These are phyloP conservation scores for Aphanomyces euteiches DNA, from an alignment of 352 stramenopile genomes.

Conservation along the genomic window DNA sequence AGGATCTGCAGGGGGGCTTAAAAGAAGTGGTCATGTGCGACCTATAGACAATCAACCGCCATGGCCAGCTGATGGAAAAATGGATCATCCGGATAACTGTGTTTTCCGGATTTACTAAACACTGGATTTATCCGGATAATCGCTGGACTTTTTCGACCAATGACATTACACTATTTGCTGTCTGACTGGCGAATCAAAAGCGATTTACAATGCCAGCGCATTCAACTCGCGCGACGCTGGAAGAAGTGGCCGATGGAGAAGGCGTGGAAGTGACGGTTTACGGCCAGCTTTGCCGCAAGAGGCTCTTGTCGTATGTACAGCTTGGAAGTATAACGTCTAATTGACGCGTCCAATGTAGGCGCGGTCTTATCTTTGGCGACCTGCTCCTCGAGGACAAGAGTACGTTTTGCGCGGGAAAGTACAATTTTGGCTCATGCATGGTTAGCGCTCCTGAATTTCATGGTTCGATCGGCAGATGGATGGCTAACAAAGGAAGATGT, in stretches of 20 bases:
- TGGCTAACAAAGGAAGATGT: slow-evolving; percentile 62
- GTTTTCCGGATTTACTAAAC: too few relatives aligned
- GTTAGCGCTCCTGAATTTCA: slow-evolving; percentile 12
- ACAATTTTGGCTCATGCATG: neutral
- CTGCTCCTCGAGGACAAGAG: slow-evolving; percentile 39
- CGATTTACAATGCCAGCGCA: too few relatives aligned
- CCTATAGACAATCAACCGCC: too few relatives aligned
- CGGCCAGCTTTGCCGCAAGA: slow-evolving; percentile 70
- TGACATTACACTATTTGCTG: neutral
- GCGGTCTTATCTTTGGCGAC: slow-evolving; percentile 54
- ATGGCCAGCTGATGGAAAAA: too few relatives aligned
- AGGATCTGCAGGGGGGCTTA: neutral
- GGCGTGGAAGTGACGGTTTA: slow-evolving; percentile 45
- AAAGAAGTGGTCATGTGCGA: too few relatives aligned
- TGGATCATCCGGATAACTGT: too few relatives aligned
- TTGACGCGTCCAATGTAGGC: neutral
- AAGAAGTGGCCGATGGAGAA: neutral
- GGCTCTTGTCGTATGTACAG: slow-evolving; percentile 58
- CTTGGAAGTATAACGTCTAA: neutral
- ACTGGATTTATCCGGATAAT: too few relatives aligned
- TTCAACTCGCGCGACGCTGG: too few relatives aligned
- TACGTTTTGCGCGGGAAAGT: slow-evolving; percentile 18
- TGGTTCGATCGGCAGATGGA: slow-evolving; percentile 36
- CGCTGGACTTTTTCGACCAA: slow-evolving; percentile 1
- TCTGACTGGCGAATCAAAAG: too few relatives aligned